Evolutionary conservation across 352 stramenopile species (phyloP).

Genomic region (Globisporangium nagaii): DNA sequence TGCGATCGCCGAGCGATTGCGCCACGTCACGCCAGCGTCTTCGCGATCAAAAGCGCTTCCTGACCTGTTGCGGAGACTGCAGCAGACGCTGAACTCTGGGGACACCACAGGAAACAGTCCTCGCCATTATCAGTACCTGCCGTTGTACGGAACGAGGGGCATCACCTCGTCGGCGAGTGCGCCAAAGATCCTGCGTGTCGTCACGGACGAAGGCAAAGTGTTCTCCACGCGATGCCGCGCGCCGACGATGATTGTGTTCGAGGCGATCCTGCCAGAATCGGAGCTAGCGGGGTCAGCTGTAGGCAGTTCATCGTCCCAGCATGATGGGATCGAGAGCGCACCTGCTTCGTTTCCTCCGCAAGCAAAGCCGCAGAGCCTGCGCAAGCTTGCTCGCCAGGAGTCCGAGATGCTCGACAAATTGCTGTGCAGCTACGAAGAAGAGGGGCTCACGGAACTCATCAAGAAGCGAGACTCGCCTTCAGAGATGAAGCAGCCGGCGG

Average conservation of each 20-base stretch:
- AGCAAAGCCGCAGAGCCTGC: constrained; percentile 10
- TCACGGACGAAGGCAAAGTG: constrained; percentile 27
- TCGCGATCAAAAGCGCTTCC: constrained; percentile 5
- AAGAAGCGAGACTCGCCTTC: neutral
- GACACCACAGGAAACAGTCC: too few species aligned
- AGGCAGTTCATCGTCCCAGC: neutral
- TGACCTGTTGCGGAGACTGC: constrained; percentile 11
- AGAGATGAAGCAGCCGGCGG: neutral
- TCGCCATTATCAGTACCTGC: constrained; percentile 12
- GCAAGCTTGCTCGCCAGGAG: constrained; percentile 15
- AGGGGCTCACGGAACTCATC: neutral
- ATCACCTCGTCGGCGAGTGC: neutral
- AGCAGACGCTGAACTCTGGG: constrained; percentile 8
- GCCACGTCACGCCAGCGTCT: constrained; percentile 14
- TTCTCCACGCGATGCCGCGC: constrained; percentile 28
- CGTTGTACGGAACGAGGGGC: neutral
- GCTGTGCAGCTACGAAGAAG: constrained; percentile 18
- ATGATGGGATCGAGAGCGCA: constrained; percentile 7
- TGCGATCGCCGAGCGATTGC: constrained; percentile 22
- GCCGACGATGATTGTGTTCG: constrained; percentile 37
- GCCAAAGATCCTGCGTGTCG: constrained; percentile 19
- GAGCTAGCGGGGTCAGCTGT: neutral
- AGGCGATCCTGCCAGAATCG: constrained; percentile 10
- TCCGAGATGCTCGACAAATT: constrained; percentile 26
- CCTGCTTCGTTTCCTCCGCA: neutral